These are phyloP conservation scores for Choiromyces venosus DNA, from an alignment of 495 filamentous ascomycete genomes.

Conservation along the genomic window DNA sequence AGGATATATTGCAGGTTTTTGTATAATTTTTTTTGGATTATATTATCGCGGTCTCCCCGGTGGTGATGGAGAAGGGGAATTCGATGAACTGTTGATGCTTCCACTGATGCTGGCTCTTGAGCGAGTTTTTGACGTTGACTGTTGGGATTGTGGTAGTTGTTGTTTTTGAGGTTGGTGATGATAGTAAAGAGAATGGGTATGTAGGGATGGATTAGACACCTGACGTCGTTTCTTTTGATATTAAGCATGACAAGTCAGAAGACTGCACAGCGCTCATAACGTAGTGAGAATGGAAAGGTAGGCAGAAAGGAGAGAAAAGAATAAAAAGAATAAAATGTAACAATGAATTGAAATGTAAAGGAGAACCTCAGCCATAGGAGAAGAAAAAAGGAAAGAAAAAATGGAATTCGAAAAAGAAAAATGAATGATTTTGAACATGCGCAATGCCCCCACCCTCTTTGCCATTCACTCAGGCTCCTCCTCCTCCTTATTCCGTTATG, in stretches of 20 bases:
- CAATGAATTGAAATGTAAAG: slow-evolving; percentile 3
- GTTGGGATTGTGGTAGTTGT: background rate
- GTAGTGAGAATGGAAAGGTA: slow-evolving; percentile 18
- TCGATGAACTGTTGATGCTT: slow-evolving; percentile 13
- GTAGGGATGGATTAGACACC: slow-evolving; percentile 14
- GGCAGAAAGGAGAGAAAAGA: slow-evolving; percentile 22
- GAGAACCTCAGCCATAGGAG: background rate
- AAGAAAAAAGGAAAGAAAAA: slow-evolving; percentile 4
- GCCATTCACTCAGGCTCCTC: background rate
- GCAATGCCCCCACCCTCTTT: slow-evolving; percentile 1
- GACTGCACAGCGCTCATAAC: slow-evolving; percentile 37
- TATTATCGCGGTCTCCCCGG: slow-evolving; percentile 13
- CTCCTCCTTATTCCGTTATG: slow-evolving; percentile 5
- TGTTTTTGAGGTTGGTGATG: slow-evolving; percentile 29
- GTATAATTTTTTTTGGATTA: background rate
- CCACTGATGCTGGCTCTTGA: slow-evolving; percentile 35
- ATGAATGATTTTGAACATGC: slow-evolving; percentile 29
- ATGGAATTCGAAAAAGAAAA: slow-evolving; percentile 31
- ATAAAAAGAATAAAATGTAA: slow-evolving; percentile 18
- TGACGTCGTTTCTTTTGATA: slow-evolving; percentile 43
- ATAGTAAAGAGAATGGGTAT: slow-evolving; percentile 33
- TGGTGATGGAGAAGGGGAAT: slow-evolving; percentile 12
- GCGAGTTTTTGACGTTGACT: slow-evolving; percentile 24
- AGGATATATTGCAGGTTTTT: no score
- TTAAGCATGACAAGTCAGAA: slow-evolving; percentile 43